Base-by-base conservation (phyloP, 1,284 basidiomycete genomes). In the Heterobasidion parviporum region DNA sequence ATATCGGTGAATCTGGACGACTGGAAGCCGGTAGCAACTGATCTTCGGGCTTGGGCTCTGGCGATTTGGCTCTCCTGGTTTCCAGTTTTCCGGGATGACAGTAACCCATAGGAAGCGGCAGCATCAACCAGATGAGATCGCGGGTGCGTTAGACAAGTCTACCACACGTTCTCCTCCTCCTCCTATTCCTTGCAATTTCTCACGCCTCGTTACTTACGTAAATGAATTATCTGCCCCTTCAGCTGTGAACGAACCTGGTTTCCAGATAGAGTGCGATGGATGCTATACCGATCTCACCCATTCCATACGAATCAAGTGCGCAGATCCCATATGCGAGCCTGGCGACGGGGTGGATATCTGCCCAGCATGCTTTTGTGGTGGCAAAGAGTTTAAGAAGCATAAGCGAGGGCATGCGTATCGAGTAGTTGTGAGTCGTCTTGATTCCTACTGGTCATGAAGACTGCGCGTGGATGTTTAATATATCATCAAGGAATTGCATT, bases 351-450 rank as follows among this genome's bases (percentile, higher is more conserved):
- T 94, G 50, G 92, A 96, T 67, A 79, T 96, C 15, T 96, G 92
- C 68, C 92, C 92, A 2, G 68, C 76, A 33, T 99, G 96, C 72
- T 98, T 98, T 71, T 94, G 91, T 66, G 81, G 85, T 51, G 97
- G 96, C 16, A 93, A 90, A 69, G 92, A 98, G 68, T 90, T 94
- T 55, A 83, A 80, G 49, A 81, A 81, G 59, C 96, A 99, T 69
- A 92, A 91, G 69, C 83, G 89, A 55, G 83, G 85, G 63, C 97
- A 99, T 73, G 77, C 89, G 56, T 99, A 99, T 70, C 89, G 94
- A 56, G 89, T 99, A 54, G 89, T 98, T 60, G 94, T 95, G 71
- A 71, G 78, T 20, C 36, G 52, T 52, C 43, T 20, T 55, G 43
- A 33, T 57, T n/a, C 15, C 43, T 16, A 33, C 38, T 47, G 35